Percentiles rank a stretch among this genome's conserved stretches.
phyloP scores from a whole-genome alignment of 345 rosid genomes.

The Kernera saxatilis region DNA sequence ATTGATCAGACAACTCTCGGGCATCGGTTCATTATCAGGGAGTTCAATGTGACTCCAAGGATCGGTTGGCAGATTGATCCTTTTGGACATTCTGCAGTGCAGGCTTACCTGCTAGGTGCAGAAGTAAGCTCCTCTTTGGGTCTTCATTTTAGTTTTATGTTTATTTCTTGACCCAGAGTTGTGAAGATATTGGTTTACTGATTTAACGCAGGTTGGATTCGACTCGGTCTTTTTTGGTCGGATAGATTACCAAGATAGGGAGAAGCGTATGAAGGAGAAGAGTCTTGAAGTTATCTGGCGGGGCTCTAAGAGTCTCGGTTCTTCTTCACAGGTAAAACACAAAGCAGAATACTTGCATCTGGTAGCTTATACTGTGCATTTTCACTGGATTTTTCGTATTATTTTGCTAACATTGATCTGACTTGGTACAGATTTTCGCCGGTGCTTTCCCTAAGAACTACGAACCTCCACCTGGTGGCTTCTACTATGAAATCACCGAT shows the following conservation, averaged over 20 bases:
- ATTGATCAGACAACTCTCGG: constrained; percentile 98
- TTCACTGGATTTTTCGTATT: background rate
- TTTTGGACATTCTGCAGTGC: constrained; percentile 98
- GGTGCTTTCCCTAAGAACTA: constrained; percentile 90
- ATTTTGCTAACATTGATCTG: constrained; percentile 14
- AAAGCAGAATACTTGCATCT: background rate
- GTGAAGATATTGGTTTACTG: constrained; percentile 15
- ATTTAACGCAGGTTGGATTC: constrained; percentile 68
- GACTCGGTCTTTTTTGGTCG: constrained; percentile 90
- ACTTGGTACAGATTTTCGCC: constrained; percentile 67
- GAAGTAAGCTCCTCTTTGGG: constrained; percentile 44
- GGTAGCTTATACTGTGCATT: background rate
- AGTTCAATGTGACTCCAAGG: constrained; percentile 86
- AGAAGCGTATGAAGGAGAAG: constrained; percentile 71
- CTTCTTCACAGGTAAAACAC: constrained; percentile 64
- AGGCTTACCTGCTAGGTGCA: constrained; percentile 91
- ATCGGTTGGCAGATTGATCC: constrained; percentile 99
- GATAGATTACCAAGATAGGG: constrained; percentile 93
- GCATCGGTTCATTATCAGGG: constrained; percentile 68
- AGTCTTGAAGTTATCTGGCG: constrained; percentile 96
- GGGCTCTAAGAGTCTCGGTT: constrained; percentile 85
- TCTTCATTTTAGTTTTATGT: background rate
- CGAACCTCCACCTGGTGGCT: constrained; percentile 94
- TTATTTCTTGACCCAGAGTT: background rate
- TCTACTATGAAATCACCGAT: constrained; percentile 89